Percentiles rank a stretch among this genome's conserved stretches.
Evolutionary conservation across 805 yeast genomes (phyloP).

Genomic region (Lachancea sp.): DNA sequence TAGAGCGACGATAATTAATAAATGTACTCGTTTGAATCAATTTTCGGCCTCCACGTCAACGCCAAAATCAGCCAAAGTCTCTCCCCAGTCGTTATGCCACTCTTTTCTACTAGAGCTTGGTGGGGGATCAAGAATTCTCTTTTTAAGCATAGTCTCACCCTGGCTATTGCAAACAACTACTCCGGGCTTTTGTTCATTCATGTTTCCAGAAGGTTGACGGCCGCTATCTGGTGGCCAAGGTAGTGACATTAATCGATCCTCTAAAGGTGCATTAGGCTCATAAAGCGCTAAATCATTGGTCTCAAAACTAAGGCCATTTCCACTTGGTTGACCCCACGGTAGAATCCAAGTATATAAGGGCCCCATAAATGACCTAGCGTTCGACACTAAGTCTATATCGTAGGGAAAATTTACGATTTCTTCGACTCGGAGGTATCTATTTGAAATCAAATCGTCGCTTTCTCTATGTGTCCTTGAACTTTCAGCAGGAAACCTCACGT

Average conservation of each 20-base stretch:
- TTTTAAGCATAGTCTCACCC: slow-evolving; percentile 32
- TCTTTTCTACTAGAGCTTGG: slow-evolving; percentile 36
- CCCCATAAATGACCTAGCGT: slow-evolving; percentile 52
- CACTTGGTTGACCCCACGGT: slow-evolving; percentile 63
- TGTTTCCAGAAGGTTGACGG: slow-evolving; percentile 32
- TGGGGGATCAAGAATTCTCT: slow-evolving; percentile 33
- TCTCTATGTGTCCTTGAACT: slow-evolving; percentile 14
- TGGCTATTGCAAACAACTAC: slow-evolving; percentile 17
- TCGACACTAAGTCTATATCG: slow-evolving; percentile 57
- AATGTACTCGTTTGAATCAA: neutral
- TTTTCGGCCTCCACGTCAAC: slow-evolving; percentile 67
- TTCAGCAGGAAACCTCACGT: slow-evolving; percentile 35
- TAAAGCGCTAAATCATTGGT: slow-evolving; percentile 46
- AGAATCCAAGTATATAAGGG: slow-evolving; percentile 55
- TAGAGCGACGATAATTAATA: neutral
- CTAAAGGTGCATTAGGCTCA: slow-evolving; percentile 23
- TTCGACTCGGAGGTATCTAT: slow-evolving; percentile 42
- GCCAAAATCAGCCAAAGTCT: slow-evolving; percentile 75
- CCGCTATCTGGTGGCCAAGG: slow-evolving; percentile 96
- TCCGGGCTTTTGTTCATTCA: neutral
- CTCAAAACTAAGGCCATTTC: slow-evolving; percentile 52
- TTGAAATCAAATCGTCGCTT: slow-evolving; percentile 8
- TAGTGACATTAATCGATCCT: slow-evolving; percentile 53
- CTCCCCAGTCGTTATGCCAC: slow-evolving; percentile 83
- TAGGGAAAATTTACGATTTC: slow-evolving; percentile 74